Evolutionary conservation across 805 yeast genomes (phyloP).

Genomic region (Sugiyamaella chiloensis): DNA sequence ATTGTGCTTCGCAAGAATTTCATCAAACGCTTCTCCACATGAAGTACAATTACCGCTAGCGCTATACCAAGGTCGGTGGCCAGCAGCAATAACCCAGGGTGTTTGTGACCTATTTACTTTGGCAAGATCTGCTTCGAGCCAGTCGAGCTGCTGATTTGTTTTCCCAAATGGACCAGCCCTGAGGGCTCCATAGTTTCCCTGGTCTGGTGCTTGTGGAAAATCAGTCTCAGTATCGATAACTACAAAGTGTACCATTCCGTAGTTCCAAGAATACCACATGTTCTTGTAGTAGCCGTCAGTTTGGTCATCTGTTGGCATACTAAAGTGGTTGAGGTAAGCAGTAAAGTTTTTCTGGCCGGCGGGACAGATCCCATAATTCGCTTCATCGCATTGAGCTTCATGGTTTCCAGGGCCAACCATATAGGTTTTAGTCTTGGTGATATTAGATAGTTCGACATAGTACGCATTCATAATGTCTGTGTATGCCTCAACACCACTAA

Average conservation of each 20-base stretch:
- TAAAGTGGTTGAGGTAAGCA: slow-evolving; percentile 27
- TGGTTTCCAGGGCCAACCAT: slow-evolving; percentile 27
- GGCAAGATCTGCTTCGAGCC: slow-evolving; percentile 31
- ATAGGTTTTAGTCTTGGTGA: slow-evolving; percentile 18
- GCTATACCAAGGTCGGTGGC: slow-evolving; percentile 35
- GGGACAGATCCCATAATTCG: slow-evolving; percentile 5
- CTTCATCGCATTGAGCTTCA: slow-evolving; percentile 13
- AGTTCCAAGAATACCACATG: slow-evolving; percentile 34
- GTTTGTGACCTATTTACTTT: slow-evolving; percentile 29
- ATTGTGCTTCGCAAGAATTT: slow-evolving; percentile 18
- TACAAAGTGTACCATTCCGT: slow-evolving; percentile 32
- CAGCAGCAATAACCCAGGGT: slow-evolving; percentile 29
- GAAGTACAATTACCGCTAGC: slow-evolving; percentile 4
- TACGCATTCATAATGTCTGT: slow-evolving; percentile 17
- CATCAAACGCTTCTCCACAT: slow-evolving; percentile 27
- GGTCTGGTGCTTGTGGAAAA: slow-evolving; percentile 22
- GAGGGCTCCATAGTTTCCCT: slow-evolving; percentile 21
- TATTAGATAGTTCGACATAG: slow-evolving; percentile 13
- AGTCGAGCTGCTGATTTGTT: slow-evolving; percentile 28
- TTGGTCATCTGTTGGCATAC: slow-evolving; percentile 31
- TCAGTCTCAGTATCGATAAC: slow-evolving; percentile 33
- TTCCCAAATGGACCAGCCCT: slow-evolving; percentile 26
- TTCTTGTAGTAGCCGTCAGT: slow-evolving; percentile 4
- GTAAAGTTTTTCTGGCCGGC: slow-evolving; percentile 29
- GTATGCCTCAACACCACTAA: slow-evolving; percentile 11